These are phyloP conservation scores for Ajuga chamaepitys DNA, from an alignment of 257 asterid species.

Conservation along the genomic window DNA sequence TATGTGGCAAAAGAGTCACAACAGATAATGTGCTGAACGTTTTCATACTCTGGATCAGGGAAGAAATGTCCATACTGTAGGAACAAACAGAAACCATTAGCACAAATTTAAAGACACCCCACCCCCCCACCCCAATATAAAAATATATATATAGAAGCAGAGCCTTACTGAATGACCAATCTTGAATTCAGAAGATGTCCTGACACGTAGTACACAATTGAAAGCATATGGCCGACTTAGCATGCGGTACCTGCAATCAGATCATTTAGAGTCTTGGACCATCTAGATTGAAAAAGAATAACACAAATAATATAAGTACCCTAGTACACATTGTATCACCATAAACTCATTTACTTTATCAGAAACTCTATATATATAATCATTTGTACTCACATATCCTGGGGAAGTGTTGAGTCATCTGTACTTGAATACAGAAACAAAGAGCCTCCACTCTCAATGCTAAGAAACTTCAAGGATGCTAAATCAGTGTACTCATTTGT, in stretches of 20 bases:
- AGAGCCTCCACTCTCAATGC: constrained; percentile 99
- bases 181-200: constrained; percentile 92
- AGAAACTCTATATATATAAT: not conserved
- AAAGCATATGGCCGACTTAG: constrained; percentile 92
- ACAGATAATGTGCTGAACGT: constrained; percentile 92
- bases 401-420: constrained; percentile 98
- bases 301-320: not conserved
- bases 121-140: too few relatives aligned
- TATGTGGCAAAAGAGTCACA: constrained; percentile 96
- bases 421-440: constrained; percentile 85
- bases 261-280: constrained; percentile 29
- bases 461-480: constrained; percentile 93
- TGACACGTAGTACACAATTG: constrained; percentile 84
- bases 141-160: not conserved
- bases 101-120: constrained; percentile 1
- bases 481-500: constrained; percentile 98
- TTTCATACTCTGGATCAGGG: constrained; percentile 96
- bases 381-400: constrained; percentile 81
- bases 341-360: constrained; percentile 1
- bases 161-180: constrained; percentile 72
- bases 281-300: constrained; percentile 13
- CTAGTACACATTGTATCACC: not conserved
- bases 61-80: constrained; percentile 97
- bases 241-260: constrained; percentile 88
- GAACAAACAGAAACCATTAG: constrained; percentile 26